Percentiles rank a stretch among this genome's conserved stretches.
Conservation (phyloP, 176 grass and related monocot species). For the Bolboschoenus planiculmis region DNA sequence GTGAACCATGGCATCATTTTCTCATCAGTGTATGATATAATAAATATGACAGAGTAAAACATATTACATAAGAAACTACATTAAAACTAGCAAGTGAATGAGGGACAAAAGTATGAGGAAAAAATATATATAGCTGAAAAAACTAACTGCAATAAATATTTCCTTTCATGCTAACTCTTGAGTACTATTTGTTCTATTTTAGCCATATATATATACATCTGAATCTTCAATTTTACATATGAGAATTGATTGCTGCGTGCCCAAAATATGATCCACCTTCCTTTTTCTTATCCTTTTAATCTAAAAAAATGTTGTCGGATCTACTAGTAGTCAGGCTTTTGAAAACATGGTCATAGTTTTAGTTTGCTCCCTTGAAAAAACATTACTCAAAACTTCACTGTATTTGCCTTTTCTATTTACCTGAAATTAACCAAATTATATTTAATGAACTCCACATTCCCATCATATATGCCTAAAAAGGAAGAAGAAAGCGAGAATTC, state of each 20-base stretch:
- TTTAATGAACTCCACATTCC: background rate
- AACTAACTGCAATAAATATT: background rate
- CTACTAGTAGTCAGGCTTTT: background rate
- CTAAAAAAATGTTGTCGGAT: background rate
- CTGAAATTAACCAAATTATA: constrained; percentile 36
- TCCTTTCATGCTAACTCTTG: background rate
- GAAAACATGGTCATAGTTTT: background rate
- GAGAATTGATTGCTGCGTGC: background rate
- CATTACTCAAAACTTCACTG: constrained; percentile 55
- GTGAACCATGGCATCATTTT: background rate
- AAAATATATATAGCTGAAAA: background rate
- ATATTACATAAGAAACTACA: background rate
- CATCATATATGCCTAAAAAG: background rate
- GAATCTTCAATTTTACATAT: background rate
- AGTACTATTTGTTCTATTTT: background rate
- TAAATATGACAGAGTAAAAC: background rate
- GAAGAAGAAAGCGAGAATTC: background rate
- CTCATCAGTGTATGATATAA: background rate
- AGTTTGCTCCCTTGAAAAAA: background rate
- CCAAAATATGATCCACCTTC: background rate
- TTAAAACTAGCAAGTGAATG: background rate
- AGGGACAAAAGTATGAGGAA: background rate
- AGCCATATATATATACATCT: background rate
- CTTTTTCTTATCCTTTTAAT: background rate
- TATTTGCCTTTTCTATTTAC: constrained; percentile 65